Conservation (phyloP, 345 rosid genomes). For the Nephelium lappaceum region DNA sequence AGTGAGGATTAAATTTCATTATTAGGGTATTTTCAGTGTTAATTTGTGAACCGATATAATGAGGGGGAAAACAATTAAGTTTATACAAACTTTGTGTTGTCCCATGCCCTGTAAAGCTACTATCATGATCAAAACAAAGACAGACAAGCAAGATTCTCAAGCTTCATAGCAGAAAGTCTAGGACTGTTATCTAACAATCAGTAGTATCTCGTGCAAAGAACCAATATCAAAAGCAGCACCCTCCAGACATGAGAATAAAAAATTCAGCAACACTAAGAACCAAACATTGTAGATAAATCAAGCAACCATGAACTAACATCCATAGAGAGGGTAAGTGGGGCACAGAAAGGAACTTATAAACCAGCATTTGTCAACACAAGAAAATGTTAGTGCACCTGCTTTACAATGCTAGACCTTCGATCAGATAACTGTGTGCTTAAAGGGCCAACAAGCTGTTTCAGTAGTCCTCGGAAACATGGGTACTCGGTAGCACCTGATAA, state of each 20-base stretch:
- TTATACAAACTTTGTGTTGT: slow-evolving; percentile 1
- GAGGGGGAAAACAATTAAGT: neutral
- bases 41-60: neutral
- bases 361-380: slow-evolving; percentile 11
- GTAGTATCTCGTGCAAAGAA: neutral
- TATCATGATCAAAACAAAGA: neutral
- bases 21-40: neutral
- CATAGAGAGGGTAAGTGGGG: neutral
- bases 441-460: slow-evolving; percentile 94
- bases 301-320: neutral
- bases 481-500: slow-evolving; percentile 83
- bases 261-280: neutral
- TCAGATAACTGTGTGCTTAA: slow-evolving; percentile 84
- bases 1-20: neutral
- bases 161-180: neutral
- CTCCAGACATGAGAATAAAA: slow-evolving; percentile 6
- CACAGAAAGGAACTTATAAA: neutral
- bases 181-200: neutral
- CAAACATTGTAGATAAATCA: neutral
- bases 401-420: slow-evolving; percentile 93
- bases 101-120: neutral
- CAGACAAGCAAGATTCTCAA: neutral
- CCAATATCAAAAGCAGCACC: slow-evolving; percentile 3
- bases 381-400: slow-evolving; percentile 62
- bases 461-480: slow-evolving; percentile 81